phyloP scores from a whole-genome alignment of 805 yeast genomes.

The Ogataea haglerorum region DNA sequence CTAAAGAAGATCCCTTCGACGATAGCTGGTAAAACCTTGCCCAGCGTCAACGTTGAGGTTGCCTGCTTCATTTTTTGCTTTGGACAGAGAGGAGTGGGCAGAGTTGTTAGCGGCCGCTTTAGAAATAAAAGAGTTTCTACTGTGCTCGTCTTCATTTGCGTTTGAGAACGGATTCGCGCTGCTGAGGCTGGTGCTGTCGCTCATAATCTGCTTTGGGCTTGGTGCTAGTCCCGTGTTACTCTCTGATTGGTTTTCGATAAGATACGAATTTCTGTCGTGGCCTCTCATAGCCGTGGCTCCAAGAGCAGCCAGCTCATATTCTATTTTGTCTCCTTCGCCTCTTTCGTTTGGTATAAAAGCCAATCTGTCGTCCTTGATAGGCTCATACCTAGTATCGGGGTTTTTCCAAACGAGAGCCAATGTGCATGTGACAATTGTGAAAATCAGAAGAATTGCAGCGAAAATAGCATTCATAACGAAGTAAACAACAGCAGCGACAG shows the following conservation, averaged over 20 bases:
- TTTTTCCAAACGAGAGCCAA: conserved; percentile 82
- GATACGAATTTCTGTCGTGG: conserved; percentile 43
- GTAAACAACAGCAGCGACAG: conserved; percentile 87
- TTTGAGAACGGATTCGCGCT: conserved; percentile 20
- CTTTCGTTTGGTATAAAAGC: conserved; percentile 74
- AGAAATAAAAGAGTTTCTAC: conserved; percentile 19
- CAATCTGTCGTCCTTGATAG: conserved; percentile 93
- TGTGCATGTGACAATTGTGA: conserved; percentile 84
- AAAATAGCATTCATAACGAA: conserved; percentile 87
- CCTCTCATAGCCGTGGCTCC: conserved; percentile 70
- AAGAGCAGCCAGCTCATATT: conserved; percentile 66
- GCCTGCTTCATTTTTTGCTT: conserved; percentile 7
- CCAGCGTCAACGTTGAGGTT: not conserved
- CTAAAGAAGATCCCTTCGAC: conserved; percentile 18
- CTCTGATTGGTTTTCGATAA: conserved; percentile 24
- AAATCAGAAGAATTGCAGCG: conserved; percentile 74
- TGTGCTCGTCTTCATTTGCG: conserved; percentile 16
- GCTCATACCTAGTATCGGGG: conserved; percentile 94
- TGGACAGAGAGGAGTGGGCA: conserved; percentile 8
- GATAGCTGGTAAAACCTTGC: conserved; percentile 11
- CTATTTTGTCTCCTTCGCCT: conserved; percentile 37
- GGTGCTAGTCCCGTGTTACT: conserved; percentile 26
- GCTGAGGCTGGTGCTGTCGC: conserved; percentile 12
- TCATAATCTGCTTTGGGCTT: conserved; percentile 21
- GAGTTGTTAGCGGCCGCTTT: conserved; percentile 13